phyloP scores from a whole-genome alignment of 202 grass and related monocot genomes.

The Panicum hallii region DNA sequence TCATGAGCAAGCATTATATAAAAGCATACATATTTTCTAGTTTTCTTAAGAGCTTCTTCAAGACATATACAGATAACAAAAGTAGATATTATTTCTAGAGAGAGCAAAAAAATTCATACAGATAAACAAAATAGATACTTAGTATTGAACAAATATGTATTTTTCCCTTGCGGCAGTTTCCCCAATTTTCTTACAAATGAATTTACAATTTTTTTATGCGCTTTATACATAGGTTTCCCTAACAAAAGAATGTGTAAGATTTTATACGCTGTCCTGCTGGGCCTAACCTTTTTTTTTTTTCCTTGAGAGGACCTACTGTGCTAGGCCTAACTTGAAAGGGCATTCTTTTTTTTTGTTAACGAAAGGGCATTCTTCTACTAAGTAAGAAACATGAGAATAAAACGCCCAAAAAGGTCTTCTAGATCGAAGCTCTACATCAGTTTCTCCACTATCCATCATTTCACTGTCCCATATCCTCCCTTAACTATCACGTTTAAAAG shows the following conservation, averaged over 20 bases:
- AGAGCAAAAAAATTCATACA: background rate
- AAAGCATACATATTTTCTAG: background rate
- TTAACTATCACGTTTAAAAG: background rate
- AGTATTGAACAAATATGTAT: background rate
- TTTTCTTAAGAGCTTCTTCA: background rate
- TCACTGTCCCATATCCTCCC: background rate
- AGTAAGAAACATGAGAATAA: background rate
- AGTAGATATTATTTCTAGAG: background rate
- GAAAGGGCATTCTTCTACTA: background rate
- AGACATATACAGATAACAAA: no score
- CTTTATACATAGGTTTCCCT: background rate
- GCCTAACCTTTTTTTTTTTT: no score
- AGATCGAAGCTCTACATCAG: background rate
- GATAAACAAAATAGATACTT: no score
- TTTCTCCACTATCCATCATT: background rate
- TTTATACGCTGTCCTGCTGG: background rate
- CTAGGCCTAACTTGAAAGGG: conserved; percentile 17
- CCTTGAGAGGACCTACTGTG: background rate
- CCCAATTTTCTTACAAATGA: background rate
- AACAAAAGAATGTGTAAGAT: background rate
- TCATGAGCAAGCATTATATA: no score
- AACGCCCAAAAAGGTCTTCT: background rate
- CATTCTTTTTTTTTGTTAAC: background rate
- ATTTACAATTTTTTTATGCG: background rate
- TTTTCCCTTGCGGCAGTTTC: background rate